phyloP scores from a whole-genome alignment of 2,329 filamentous ascomycete species.

The Salinomyces thailandicus region DNA sequence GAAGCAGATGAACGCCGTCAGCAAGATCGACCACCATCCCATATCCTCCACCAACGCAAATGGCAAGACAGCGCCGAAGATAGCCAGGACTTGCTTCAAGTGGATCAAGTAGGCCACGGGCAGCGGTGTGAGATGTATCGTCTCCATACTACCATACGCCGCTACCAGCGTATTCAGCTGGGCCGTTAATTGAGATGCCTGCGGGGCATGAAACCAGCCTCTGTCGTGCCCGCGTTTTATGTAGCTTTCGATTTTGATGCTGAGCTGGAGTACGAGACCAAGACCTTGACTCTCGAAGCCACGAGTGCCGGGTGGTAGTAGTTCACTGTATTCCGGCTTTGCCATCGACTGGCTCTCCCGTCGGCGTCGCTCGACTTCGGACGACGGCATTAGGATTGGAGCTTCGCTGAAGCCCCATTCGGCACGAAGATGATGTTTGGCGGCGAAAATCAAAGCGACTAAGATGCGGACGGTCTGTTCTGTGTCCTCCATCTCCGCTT shows the following conservation, averaged over 20 bases:
- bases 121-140: conserved; percentile 53
- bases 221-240: conserved; percentile 46
- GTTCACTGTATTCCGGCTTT: conserved; percentile 26
- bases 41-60: conserved; percentile 55
- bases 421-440: conserved; percentile 54
- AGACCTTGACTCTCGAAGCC: conserved; percentile 48
- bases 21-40: conserved; percentile 51
- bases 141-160: conserved; percentile 55
- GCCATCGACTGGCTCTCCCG: conserved; percentile 21
- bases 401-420: conserved; percentile 46
- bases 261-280: conserved; percentile 50
- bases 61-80: conserved; percentile 51
- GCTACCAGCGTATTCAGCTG: conserved; percentile 48
- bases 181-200: conserved; percentile 47
- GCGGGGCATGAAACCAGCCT: conserved; percentile 50
- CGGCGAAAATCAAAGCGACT: conserved; percentile 51
- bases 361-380: conserved; percentile 16
- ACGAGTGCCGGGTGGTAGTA: conserved; percentile 24
- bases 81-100: conserved; percentile 51
- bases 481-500: conserved; percentile 44
- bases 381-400: conserved; percentile 14
- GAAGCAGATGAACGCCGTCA: conserved; percentile 51
- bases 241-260: conserved; percentile 50
- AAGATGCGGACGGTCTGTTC: conserved; percentile 49
- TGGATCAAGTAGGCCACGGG: conserved; percentile 57